Percentiles rank a stretch among this genome's conserved stretches.
phyloP scores from a whole-genome alignment of 176 grass and related monocot species.

The Carex littledalei region DNA sequence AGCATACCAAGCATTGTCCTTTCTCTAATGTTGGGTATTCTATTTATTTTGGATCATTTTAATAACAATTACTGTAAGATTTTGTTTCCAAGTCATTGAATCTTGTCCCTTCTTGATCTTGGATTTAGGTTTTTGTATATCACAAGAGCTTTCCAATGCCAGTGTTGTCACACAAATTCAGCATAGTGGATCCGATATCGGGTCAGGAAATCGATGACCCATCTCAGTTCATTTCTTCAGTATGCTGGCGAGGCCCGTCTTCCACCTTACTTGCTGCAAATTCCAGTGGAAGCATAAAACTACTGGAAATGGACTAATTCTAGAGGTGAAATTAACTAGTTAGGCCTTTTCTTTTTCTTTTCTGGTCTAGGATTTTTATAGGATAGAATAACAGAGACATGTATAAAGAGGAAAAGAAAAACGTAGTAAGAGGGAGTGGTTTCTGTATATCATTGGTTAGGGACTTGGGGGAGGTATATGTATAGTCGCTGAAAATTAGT shows the following conservation, averaged over 20 bases:
- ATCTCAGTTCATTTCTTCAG: constrained; percentile 85
- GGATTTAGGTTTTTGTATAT: constrained; percentile 83
- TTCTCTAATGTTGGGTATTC: not conserved
- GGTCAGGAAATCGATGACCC: constrained; percentile 85
- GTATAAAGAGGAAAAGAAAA: constrained; percentile 50
- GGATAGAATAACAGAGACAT: constrained; percentile 44
- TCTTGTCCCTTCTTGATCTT: not conserved
- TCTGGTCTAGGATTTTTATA: constrained; percentile 35
- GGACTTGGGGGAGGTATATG: constrained; percentile 35
- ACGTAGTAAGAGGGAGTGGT: constrained; percentile 36
- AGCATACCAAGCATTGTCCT: not conserved
- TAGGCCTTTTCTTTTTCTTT: constrained; percentile 36
- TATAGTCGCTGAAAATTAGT: constrained; percentile 61
- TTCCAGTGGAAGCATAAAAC: constrained; percentile 84
- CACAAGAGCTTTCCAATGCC: constrained; percentile 95
- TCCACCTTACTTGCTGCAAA: constrained; percentile 80
- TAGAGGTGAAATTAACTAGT: constrained; percentile 11
- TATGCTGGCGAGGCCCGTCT: constrained; percentile 84
- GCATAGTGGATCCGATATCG: constrained; percentile 65
- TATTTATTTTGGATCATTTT: not conserved
- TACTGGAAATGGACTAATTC: constrained; percentile 86
- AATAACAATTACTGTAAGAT: not conserved
- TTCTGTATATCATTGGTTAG: constrained; percentile 94
- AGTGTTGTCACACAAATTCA: constrained; percentile 82
- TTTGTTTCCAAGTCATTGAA: not conserved